phyloP scores from a whole-genome alignment of 805 yeast genomes.

The Hanseniaspora hatyaiensis region DNA sequence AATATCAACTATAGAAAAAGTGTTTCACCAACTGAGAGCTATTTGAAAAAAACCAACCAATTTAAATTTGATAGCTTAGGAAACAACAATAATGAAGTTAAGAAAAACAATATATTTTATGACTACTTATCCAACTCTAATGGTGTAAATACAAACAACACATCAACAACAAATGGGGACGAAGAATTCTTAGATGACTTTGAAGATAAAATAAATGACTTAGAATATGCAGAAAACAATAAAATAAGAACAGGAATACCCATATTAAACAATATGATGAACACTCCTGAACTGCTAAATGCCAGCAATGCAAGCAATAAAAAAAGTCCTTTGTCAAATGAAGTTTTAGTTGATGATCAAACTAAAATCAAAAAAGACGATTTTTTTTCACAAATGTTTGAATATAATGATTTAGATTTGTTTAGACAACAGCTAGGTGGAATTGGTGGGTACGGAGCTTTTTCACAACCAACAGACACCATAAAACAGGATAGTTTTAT shows the following conservation, averaged over 20 bases:
- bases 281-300: slow-evolving; percentile 5
- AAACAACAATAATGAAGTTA: no score
- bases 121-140: neutral
- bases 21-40: no score
- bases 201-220: slow-evolving; percentile 51
- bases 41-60: no score
- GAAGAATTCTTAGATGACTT: slow-evolving; percentile 33
- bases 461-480: neutral
- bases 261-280: slow-evolving; percentile 13
- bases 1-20: neutral
- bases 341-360: neutral
- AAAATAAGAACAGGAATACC: slow-evolving; percentile 15
- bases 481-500: no score
- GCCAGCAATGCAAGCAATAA: no score
- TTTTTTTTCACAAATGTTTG: slow-evolving; percentile 5
- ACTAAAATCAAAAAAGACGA: neutral
- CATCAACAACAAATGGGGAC: slow-evolving; percentile 21
- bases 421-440: slow-evolving; percentile 16
- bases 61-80: no score
- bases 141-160: neutral
- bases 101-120: neutral
- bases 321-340: neutral
- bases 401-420: slow-evolving; percentile 12
- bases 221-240: slow-evolving; percentile 37
- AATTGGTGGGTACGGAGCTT: slow-evolving; percentile 15